Base-by-base conservation (phyloP, 805 yeast species). In the Wickerhamiella allomyrinae region DNA sequence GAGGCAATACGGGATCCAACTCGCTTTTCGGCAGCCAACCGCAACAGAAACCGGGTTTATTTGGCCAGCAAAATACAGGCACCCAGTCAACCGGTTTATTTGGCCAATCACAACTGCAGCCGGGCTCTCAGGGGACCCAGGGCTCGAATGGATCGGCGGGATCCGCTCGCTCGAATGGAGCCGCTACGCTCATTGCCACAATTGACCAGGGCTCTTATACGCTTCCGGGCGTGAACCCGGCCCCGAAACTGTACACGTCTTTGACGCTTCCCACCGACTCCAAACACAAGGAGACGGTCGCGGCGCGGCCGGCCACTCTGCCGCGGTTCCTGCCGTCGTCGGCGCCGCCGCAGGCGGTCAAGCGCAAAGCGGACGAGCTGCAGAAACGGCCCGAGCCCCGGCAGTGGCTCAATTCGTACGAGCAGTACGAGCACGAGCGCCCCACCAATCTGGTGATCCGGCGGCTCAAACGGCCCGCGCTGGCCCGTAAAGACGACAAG, bases 171-270 rank as follows among this genome's bases (percentile, higher is more conserved):
- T n/a, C n/a, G n/a, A n/a, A n/a, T n/a, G n/a, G n/a, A n/a, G n/a
- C n/a, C 27, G 20, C 42, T 43, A 20, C n/a, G n/a, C 41, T 53
- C 19, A 34, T 43, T 2, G 54, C 60, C 1, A 42, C 54, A 0
- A 45, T 57, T n/a, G 56, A 57, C 40, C 58, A 57, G 42, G 52
- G 58, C 1, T 45, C 59, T 14, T 52, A 42, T 38, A 29, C 40
- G 11, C 37, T 55, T 23, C 46, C 45, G 7, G 55, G 52, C 14
- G 47, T 40, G 7, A 27, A 42, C 2, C 54, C 57, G 4, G 15
- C 29, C 7, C 42, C 42, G 9, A 53, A 49, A 34, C 50, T 49
- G n/a, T 53, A 53, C 44, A 43, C 48, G 5, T 52, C 57, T 2
- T 45, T 53, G 14, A 42, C 49, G 7, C 33, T 39, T 17, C 50